Percentiles rank a stretch among this genome's conserved stretches.
Conservation (phyloP, 371 early-diverging fungal genomes). For the Mucor racemosus region DNA sequence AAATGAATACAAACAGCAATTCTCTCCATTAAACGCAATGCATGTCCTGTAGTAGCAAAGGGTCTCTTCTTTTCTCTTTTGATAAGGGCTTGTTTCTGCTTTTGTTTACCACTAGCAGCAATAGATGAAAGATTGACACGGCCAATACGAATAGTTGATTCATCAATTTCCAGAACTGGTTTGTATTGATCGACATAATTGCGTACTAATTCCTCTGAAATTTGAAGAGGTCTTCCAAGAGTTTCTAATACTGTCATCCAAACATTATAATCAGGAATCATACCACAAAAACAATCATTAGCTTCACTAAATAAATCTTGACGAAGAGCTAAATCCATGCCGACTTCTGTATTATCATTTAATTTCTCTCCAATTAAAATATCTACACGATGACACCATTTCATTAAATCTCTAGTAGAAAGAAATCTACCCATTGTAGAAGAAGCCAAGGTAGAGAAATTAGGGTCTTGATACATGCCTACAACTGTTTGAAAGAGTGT, state of each 20-base stretch:
- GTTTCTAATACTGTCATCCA: conserved; percentile 67
- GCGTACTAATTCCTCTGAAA: conserved; percentile 73
- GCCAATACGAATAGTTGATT: conserved; percentile 64
- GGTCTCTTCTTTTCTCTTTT: conserved; percentile 54
- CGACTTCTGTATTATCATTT: conserved; percentile 31
- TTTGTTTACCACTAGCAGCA: conserved; percentile 37
- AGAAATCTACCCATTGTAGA: conserved; percentile 65
- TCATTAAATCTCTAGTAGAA: conserved; percentile 80
- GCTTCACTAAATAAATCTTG: conserved; percentile 83
- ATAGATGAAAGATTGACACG: conserved; percentile 66
- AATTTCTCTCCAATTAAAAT: conserved; percentile 47
- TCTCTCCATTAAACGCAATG: conserved; percentile 80
- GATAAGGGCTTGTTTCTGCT: conserved; percentile 36
- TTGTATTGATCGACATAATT: conserved; percentile 76
- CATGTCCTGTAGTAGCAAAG: conserved; percentile 84
- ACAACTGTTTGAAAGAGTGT: conserved; percentile 64
- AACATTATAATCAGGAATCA: conserved; percentile 73
- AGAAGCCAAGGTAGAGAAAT: conserved; percentile 50
- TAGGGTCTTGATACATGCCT: conserved; percentile 61
- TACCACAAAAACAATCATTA: conserved; percentile 86
- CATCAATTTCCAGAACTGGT: conserved; percentile 62
- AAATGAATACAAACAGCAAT: conserved; percentile 83
- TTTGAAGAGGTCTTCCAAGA: conserved; percentile 76
- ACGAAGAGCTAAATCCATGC: conserved; percentile 51
- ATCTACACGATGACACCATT: conserved; percentile 83